Evolutionary conservation across 2,329 filamentous ascomycete genomes (phyloP).

Genomic region (Penicillium sp.): DNA sequence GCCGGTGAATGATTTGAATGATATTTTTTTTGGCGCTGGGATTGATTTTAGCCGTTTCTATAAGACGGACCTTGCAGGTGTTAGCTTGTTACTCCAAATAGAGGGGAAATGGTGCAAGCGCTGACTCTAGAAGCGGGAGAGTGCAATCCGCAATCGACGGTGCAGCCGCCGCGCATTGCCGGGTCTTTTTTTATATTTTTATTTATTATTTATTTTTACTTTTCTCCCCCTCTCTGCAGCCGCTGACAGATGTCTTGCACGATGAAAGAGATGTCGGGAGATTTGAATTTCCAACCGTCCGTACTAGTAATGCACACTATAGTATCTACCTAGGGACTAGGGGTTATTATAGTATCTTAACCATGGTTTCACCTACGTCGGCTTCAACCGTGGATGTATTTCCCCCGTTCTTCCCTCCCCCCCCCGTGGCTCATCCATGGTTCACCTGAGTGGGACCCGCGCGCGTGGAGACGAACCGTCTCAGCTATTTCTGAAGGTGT

Average conservation of each 20-base stretch:
- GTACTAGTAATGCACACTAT: too few species aligned
- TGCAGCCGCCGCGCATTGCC: slow-evolving; percentile 17
- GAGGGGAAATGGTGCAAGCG: slow-evolving; percentile 7
- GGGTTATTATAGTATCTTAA: not conserved
- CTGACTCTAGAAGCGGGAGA: slow-evolving; percentile 8
- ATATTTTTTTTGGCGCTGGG: not conserved
- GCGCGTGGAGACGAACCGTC: slow-evolving; percentile 1
- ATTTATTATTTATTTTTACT: not conserved
- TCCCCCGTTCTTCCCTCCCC: not conserved
- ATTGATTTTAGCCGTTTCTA: not conserved
- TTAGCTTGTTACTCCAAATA: slow-evolving; percentile 1
- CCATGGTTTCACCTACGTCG: not conserved
- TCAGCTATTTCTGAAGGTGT: not conserved
- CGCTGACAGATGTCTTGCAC: slow-evolving; percentile 13
- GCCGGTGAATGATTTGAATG: not conserved
- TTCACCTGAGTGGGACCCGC: slow-evolving; percentile 10
- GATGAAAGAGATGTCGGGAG: slow-evolving; percentile 2
- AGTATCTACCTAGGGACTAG: too few species aligned
- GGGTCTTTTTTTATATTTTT: slow-evolving; percentile 1
- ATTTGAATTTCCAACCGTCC: not conserved
- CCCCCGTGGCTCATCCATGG: slow-evolving; percentile 3
- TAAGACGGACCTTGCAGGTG: slow-evolving; percentile 7
- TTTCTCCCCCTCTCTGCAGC: slow-evolving; percentile 4
- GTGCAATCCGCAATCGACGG: slow-evolving; percentile 17
- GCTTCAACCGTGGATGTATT: not conserved